Conservation (phyloP, 805 yeast species). For the Saccharomycopsis malanga region DNA sequence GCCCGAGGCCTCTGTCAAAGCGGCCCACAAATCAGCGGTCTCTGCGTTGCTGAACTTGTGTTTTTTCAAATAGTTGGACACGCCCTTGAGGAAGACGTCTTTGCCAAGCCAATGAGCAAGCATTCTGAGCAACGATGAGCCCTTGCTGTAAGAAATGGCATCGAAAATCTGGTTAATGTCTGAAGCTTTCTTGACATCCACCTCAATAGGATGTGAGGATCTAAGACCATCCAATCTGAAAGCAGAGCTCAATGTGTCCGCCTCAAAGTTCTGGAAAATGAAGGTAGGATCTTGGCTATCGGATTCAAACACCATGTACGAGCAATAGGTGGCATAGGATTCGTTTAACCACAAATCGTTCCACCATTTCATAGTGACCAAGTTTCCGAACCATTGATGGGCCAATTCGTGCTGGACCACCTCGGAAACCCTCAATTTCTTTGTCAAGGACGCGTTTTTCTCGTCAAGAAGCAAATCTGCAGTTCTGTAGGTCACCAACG, state of each 20-base stretch:
- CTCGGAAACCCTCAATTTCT: constrained; percentile 72
- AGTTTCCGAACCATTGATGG: constrained; percentile 88
- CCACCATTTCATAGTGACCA: constrained; percentile 93
- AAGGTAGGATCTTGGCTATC: constrained; percentile 77
- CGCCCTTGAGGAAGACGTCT: constrained; percentile 71
- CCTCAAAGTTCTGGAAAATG: constrained; percentile 82
- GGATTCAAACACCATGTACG: constrained; percentile 82
- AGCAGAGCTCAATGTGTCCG: constrained; percentile 70
- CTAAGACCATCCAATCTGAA: constrained; percentile 70
- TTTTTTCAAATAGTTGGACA: constrained; percentile 64
- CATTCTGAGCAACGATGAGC: constrained; percentile 75
- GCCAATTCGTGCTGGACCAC: constrained; percentile 87
- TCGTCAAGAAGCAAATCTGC: constrained; percentile 70
- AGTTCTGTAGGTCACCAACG: constrained; percentile 71
- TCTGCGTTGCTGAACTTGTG: constrained; percentile 74
- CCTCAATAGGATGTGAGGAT: constrained; percentile 81
- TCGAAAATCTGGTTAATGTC: constrained; percentile 82
- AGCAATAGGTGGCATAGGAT: constrained; percentile 63
- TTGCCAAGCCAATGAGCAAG: constrained; percentile 74
- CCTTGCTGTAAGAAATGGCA: constrained; percentile 77
- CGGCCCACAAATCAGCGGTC: constrained; percentile 72
- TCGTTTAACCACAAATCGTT: constrained; percentile 85
- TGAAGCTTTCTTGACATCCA: constrained; percentile 69
- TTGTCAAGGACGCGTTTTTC: constrained; percentile 52
- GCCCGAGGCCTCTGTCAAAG: constrained; percentile 62